Percentiles rank a stretch among this genome's conserved stretches.
These are phyloP conservation scores for Aspergillus bridgeri DNA, from an alignment of 495 filamentous ascomycete genomes.

Conservation along the genomic window DNA sequence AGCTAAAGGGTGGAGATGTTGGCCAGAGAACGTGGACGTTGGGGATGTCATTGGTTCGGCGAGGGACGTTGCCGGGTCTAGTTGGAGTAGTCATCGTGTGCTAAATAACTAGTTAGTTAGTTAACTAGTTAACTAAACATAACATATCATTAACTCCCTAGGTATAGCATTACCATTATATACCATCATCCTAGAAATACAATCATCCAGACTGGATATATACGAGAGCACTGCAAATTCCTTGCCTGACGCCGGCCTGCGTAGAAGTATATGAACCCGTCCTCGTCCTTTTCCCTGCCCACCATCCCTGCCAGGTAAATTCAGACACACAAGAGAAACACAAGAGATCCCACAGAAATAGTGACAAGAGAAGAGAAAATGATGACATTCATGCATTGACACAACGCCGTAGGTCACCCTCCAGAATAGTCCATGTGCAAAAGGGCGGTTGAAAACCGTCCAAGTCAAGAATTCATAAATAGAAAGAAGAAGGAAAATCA, in stretches of 20 bases:
- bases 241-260: neutral
- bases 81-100: no score
- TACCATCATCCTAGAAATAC: neutral
- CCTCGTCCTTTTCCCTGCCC: neutral
- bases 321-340: neutral
- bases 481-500: conserved; percentile 4
- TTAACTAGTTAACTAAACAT: no score
- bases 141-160: no score
- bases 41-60: neutral
- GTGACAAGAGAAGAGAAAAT: neutral
- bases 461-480: neutral
- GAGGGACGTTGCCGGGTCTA: neutral
- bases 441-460: neutral
- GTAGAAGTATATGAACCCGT: neutral
- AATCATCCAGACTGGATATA: neutral
- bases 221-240: neutral
- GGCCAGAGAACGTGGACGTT: neutral
- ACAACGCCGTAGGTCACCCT: neutral
- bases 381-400: neutral
- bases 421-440: neutral
- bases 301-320: neutral
- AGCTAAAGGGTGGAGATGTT: neutral
- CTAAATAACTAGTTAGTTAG: no score
- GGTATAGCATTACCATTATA: no score
- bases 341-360: neutral